Conservation (phyloP, 2,329 filamentous ascomycete genomes). For the Pseudohalonectria lignicola region DNA sequence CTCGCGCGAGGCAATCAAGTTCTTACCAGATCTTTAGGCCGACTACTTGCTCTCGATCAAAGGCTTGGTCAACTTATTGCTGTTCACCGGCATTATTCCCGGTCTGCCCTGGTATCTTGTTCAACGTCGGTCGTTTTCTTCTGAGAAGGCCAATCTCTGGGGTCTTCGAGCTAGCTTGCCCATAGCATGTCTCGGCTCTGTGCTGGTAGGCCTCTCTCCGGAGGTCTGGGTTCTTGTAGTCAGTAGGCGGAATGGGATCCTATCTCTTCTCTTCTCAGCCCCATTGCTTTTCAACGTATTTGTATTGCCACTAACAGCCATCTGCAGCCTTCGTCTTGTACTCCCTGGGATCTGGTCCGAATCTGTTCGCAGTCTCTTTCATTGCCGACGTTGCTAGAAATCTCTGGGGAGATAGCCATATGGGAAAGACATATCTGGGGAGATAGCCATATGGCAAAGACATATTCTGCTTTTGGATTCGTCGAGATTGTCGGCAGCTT, state of each 20-base stretch:
- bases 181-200: not conserved
- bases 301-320: too few species aligned
- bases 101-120: not conserved
- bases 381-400: not conserved
- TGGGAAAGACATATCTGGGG: too few species aligned
- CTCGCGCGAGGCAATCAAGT: too few species aligned
- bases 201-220: not conserved
- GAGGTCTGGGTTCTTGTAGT: not conserved
- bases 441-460: not conserved
- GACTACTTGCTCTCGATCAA: not conserved
- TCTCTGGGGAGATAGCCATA: too few species aligned
- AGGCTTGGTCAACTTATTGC: not conserved
- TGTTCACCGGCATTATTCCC: not conserved
- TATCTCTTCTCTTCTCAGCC: too few species aligned
- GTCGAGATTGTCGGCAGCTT: not conserved
- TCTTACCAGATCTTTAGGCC: too few species aligned
- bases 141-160: not conserved
- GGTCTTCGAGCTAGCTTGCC: not conserved
- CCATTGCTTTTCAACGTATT: too few species aligned
- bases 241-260: not conserved
- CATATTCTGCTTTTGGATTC: not conserved
- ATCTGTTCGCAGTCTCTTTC: not conserved
- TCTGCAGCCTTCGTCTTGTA: not conserved
- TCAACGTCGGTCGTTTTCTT: not conserved
- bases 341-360: not conserved